Conservation (phyloP, 2,329 filamentous ascomycete genomes). For the Didymellaceae sp. region DNA sequence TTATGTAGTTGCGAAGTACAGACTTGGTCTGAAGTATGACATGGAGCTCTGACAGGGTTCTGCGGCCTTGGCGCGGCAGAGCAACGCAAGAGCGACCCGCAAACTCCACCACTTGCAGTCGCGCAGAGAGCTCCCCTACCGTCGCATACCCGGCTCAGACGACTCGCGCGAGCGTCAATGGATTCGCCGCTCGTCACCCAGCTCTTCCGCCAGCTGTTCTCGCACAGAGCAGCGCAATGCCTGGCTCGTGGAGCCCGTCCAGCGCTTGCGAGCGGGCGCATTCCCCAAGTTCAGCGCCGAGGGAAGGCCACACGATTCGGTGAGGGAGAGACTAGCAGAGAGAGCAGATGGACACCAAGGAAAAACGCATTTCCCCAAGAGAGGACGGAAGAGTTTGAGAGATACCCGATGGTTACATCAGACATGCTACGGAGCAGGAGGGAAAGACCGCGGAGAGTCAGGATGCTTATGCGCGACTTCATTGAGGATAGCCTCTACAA, state of each 20-base stretch:
- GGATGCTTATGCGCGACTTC: slow-evolving; percentile 97
- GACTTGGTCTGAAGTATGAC: slow-evolving; percentile 19
- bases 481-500: slow-evolving; percentile 98
- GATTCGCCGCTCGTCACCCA: slow-evolving; percentile 80
- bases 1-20: slow-evolving; percentile 19
- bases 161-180: slow-evolving; percentile 61
- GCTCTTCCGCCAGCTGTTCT: slow-evolving; percentile 85
- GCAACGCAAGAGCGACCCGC: slow-evolving; percentile 20
- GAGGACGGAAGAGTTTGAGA: slow-evolving; percentile 78
- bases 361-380: slow-evolving; percentile 77
- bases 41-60: slow-evolving; percentile 29
- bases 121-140: slow-evolving; percentile 22
- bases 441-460: slow-evolving; percentile 83
- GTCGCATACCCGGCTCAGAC: slow-evolving; percentile 20
- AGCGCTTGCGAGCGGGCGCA: slow-evolving; percentile 47
- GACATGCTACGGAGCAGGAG: slow-evolving; percentile 73
- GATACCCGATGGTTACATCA: slow-evolving; percentile 86
- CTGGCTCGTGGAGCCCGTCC: slow-evolving; percentile 56
- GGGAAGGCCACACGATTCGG: slow-evolving; percentile 37
- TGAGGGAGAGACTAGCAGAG: slow-evolving; percentile 55
- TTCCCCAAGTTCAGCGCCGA: slow-evolving; percentile 38
- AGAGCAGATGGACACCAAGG: slow-evolving; percentile 86
- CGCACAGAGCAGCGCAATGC: slow-evolving; percentile 66
- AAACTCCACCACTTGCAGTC: slow-evolving; percentile 35
- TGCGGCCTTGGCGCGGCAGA: slow-evolving; percentile 45